Conservation (phyloP, 352 stramenopile genomes). For the Pseudoperonospora humuli region DNA sequence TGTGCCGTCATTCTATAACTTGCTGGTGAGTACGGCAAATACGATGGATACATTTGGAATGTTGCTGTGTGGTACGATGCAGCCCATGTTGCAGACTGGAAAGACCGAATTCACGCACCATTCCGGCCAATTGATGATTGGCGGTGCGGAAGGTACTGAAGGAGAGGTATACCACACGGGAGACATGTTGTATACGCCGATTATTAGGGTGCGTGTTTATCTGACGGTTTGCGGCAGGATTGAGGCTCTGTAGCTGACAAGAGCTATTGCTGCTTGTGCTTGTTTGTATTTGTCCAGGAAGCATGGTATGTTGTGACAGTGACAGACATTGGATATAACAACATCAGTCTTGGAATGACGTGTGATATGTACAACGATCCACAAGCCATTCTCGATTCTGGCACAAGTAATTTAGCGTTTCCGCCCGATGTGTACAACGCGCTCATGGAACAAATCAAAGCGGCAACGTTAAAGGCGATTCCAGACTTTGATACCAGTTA, state of each 20-base stretch:
- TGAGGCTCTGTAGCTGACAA: background rate
- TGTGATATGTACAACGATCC: slow-evolving; percentile 71
- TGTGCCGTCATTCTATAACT: slow-evolving; percentile 48
- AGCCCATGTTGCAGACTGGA: slow-evolving; percentile 39
- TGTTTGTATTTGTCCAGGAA: slow-evolving; percentile 37
- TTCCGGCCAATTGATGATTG: slow-evolving; percentile 56
- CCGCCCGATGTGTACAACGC: slow-evolving; percentile 68
- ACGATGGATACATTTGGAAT: slow-evolving; percentile 62
- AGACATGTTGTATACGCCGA: slow-evolving; percentile 73
- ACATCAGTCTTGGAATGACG: slow-evolving; percentile 44
- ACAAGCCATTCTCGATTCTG: slow-evolving; percentile 74
- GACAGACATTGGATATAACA: slow-evolving; percentile 60
- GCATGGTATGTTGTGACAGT: slow-evolving; percentile 78
- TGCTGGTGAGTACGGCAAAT: slow-evolving; percentile 32
- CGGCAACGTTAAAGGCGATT: slow-evolving; percentile 44
- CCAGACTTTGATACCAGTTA: slow-evolving; percentile 61
- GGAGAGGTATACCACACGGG: slow-evolving; percentile 54
- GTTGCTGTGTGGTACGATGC: slow-evolving; percentile 72
- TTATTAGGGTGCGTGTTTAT: slow-evolving; percentile 35
- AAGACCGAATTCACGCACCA: slow-evolving; percentile 43
- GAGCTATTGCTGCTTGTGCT: background rate
- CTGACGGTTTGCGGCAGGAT: background rate
- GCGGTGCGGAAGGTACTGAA: slow-evolving; percentile 45
- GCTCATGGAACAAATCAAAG: slow-evolving; percentile 57
- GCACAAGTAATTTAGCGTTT: slow-evolving; percentile 77